Percentiles rank a stretch among this genome's conserved stretches.
Conservation (phyloP, 164 flowering plant genomes). For the Stephania cephalantha region DNA sequence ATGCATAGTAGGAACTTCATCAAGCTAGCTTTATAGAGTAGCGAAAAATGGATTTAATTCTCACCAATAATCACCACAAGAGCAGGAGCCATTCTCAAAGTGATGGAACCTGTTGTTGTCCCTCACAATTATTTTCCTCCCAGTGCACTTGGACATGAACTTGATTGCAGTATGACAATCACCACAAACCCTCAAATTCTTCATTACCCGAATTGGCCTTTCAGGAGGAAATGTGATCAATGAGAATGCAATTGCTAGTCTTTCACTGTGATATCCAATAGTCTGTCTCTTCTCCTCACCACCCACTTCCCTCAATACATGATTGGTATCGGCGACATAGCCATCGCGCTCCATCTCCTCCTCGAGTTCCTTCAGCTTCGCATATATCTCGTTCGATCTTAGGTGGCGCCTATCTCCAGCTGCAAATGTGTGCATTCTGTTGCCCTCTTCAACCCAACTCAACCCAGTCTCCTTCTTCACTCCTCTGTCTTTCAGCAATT, state of each 20-base stretch:
- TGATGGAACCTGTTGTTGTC: slow-evolving; percentile 86
- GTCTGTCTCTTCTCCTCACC: slow-evolving; percentile 58
- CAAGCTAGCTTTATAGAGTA: no score
- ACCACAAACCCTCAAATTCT: slow-evolving; percentile 86
- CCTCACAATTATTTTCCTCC: slow-evolving; percentile 67
- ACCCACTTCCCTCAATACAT: slow-evolving; percentile 56
- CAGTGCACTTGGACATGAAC: slow-evolving; percentile 68
- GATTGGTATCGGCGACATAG: slow-evolving; percentile 69
- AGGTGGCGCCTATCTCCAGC: slow-evolving; percentile 67
- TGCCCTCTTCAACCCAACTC: slow-evolving; percentile 97
- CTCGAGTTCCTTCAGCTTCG: slow-evolving; percentile 57
- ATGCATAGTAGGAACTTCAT: no score
- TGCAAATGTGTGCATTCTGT: slow-evolving; percentile 67
- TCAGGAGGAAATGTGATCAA: slow-evolving; percentile 60
- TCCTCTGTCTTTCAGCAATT: slow-evolving; percentile 67
- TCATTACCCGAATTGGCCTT: slow-evolving; percentile 80
- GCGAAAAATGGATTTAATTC: not conserved
- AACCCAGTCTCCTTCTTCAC: slow-evolving; percentile 87
- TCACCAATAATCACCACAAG: slow-evolving; percentile 90
- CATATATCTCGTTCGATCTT: slow-evolving; percentile 46
- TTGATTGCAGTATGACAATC: slow-evolving; percentile 92
- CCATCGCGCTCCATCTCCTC: slow-evolving; percentile 75
- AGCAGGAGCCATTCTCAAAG: slow-evolving; percentile 79
- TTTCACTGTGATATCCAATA: slow-evolving; percentile 81
- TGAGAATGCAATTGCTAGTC: slow-evolving; percentile 82